phyloP scores from a whole-genome alignment of 768 basidiomycete genomes.

The Panaeolus papilionaceus region DNA sequence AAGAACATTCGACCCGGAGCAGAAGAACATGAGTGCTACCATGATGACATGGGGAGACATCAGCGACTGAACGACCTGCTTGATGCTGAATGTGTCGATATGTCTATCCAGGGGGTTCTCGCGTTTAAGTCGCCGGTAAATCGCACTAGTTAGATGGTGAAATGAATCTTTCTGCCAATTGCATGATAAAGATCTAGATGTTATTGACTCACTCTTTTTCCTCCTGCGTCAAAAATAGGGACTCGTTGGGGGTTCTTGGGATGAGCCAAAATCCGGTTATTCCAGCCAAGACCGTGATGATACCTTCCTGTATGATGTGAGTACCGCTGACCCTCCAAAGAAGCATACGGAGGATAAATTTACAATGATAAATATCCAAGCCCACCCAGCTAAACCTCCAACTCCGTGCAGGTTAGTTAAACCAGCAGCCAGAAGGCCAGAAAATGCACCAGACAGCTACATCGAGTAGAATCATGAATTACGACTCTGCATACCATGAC shows the following conservation, averaged over 20 bases:
- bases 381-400: constrained; percentile 58
- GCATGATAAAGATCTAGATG: constrained; percentile 23
- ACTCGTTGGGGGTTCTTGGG: constrained; percentile 42
- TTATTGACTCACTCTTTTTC: constrained; percentile 40
- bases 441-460: constrained; percentile 52
- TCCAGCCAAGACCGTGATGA: constrained; percentile 53
- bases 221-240: constrained; percentile 42
- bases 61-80: constrained; percentile 16
- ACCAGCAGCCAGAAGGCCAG: constrained; percentile 61
- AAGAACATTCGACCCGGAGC: neutral
- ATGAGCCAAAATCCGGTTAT: constrained; percentile 45
- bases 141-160: neutral
- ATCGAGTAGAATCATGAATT: neutral
- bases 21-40: constrained; percentile 6
- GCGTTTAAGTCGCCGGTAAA: neutral
- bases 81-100: constrained; percentile 15
- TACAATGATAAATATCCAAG: constrained; percentile 60
- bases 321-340: neutral
- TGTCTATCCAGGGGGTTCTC: constrained; percentile 12
- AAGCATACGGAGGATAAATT: no score
- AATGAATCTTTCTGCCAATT: neutral
- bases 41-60: constrained; percentile 20
- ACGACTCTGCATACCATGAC: neutral
- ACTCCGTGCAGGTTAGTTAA: constrained; percentile 56
- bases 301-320: constrained; percentile 34